Conservation (phyloP, 257 asterid species). For the Salvia rosmarinus region DNA sequence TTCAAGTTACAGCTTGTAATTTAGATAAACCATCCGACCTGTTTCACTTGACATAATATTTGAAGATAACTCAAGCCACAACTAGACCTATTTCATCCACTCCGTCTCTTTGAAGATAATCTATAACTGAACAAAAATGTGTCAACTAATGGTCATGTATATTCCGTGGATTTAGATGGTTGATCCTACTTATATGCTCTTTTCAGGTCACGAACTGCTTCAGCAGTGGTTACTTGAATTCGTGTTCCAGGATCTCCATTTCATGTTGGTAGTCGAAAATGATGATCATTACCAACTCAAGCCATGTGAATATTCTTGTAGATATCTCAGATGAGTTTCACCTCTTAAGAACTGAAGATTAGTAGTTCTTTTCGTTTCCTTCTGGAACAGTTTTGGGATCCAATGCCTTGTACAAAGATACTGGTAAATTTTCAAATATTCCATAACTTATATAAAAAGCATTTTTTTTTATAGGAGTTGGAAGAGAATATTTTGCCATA, state of each 20-base stretch:
- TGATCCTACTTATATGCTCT: conserved; percentile 28
- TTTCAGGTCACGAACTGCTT: conserved; percentile 43
- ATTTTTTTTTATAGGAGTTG: conserved; percentile 13
- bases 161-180: conserved; percentile 12
- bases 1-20: not conserved
- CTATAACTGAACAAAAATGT: not conserved
- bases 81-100: not conserved
- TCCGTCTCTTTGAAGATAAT: not conserved
- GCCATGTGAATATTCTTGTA: conserved; percentile 57
- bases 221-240: conserved; percentile 33
- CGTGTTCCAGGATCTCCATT: conserved; percentile 28
- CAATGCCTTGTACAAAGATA: conserved; percentile 46
- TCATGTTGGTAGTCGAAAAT: conserved; percentile 36
- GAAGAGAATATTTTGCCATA: conserved; percentile 21
- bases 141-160: conserved; percentile 18
- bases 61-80: too few species aligned
- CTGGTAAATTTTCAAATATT: conserved; percentile 32
- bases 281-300: conserved; percentile 35
- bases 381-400: conserved; percentile 42
- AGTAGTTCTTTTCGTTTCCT: conserved; percentile 41
- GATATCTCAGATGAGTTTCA: conserved; percentile 93
- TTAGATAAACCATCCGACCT: not conserved
- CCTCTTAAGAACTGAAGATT: conserved; percentile 71
- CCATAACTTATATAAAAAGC: conserved; percentile 29
- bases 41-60: not conserved